Evolutionary conservation across 495 filamentous ascomycete species (phyloP).

Genomic region (Parmelia sp.): DNA sequence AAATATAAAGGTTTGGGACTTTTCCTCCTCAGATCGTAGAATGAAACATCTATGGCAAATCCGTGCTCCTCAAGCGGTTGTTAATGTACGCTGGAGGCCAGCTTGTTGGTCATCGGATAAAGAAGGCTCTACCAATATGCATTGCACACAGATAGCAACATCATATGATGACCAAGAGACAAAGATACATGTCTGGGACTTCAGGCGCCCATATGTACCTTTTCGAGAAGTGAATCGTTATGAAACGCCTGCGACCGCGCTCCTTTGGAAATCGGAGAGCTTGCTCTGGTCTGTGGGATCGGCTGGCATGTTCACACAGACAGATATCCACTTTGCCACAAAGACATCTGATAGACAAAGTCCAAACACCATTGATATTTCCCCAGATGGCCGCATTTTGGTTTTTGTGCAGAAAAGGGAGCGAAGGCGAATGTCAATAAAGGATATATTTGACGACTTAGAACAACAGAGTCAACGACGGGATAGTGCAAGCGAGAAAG

Average conservation of each 20-base stretch:
- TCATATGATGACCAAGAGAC: conserved; percentile 62
- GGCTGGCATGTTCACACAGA: conserved; percentile 78
- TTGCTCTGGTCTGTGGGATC: conserved; percentile 86
- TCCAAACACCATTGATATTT: conserved; percentile 16
- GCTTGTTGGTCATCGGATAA: conserved; percentile 64
- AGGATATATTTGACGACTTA: conserved; percentile 15
- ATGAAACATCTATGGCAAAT: conserved; percentile 65
- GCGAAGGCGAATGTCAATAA: conserved; percentile 12
- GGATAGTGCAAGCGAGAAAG: conserved; percentile 31
- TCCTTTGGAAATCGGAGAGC: conserved; percentile 88
- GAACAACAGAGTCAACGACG: conserved; percentile 20
- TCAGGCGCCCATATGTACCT: conserved; percentile 78
- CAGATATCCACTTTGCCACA: conserved; percentile 74
- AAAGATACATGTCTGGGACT: conserved; percentile 83
- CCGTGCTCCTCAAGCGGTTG: conserved; percentile 60
- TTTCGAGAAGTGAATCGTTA: conserved; percentile 78
- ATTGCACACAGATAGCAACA: conserved; percentile 62
- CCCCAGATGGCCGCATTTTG: conserved; percentile 19
- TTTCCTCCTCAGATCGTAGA: conserved; percentile 67
- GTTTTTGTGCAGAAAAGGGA: conserved; percentile 26
- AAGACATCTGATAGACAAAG: conserved; percentile 50
- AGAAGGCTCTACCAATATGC: conserved; percentile 56
- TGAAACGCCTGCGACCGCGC: conserved; percentile 59
- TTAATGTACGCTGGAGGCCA: conserved; percentile 80
- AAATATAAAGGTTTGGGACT: conserved; percentile 88